Percentiles rank a stretch among this genome's conserved stretches.
phyloP scores from a whole-genome alignment of 164 flowering plant species.

The Protea cynaroides region DNA sequence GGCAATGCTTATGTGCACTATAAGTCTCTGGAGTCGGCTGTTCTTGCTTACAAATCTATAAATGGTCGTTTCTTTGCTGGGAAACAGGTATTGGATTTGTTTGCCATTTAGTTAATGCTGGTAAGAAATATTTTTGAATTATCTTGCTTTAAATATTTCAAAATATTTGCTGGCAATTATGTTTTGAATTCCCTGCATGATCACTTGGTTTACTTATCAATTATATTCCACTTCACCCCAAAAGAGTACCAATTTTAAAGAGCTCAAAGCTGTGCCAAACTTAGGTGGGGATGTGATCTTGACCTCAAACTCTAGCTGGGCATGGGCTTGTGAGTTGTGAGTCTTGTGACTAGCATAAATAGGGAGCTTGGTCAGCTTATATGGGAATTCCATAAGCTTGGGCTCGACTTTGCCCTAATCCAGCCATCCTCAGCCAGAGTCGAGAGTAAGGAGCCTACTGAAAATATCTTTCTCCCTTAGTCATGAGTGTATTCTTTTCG shows the following conservation, averaged over 20 bases:
- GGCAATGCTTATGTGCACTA: constrained; percentile 96
- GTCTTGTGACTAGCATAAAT: too few species aligned
- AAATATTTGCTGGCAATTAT: neutral
- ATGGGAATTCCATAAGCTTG: too few species aligned
- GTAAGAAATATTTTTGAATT: neutral
- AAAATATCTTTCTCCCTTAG: too few species aligned
- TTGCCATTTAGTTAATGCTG: neutral
- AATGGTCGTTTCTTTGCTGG: constrained; percentile 94
- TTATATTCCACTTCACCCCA: neutral
- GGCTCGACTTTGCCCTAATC: too few species aligned
- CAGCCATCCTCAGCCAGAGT: too few species aligned
- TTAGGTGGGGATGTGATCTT: neutral
- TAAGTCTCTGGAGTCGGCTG: constrained; percentile 70
- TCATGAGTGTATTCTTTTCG: too few species aligned
- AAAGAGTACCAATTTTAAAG: too few species aligned
- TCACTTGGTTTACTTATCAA: neutral
- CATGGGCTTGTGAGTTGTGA: neutral
- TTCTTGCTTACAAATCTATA: constrained; percentile 57
- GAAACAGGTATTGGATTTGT: constrained; percentile 61
- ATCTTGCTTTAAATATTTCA: neutral
- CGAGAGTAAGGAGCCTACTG: too few species aligned
- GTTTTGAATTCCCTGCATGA: neutral
- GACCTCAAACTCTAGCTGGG: neutral
- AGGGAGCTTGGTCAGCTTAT: too few species aligned
- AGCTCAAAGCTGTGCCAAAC: neutral